Percentiles rank a stretch among this genome's conserved stretches.
These are phyloP conservation scores for Rhizopogon vinicolor DNA, from an alignment of 768 basidiomycete species.

Conservation along the genomic window DNA sequence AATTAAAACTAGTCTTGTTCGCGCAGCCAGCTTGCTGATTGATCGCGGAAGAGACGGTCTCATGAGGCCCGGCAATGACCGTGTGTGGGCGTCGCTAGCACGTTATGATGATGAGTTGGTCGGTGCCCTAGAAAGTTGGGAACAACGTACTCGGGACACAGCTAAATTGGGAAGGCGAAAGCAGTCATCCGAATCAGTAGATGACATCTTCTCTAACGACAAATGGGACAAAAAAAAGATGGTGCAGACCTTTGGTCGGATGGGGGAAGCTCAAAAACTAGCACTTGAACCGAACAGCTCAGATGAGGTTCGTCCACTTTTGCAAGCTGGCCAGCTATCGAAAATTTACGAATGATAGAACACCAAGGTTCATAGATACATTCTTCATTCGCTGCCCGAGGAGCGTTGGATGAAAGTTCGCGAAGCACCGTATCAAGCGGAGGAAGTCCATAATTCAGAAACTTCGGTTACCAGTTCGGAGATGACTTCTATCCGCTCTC, in stretches of 20 bases:
- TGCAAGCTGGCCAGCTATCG: background rate
- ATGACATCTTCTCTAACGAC: slow-evolving; percentile 44
- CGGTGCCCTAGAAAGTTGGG: slow-evolving; percentile 57
- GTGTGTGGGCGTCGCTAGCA: slow-evolving; percentile 72
- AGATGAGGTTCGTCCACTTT: slow-evolving; percentile 27
- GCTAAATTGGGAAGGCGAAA: slow-evolving; percentile 32
- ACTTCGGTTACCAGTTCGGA: background rate
- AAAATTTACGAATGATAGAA: slow-evolving; percentile 24
- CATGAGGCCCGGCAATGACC: slow-evolving; percentile 28
- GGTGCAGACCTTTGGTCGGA: slow-evolving; percentile 68
- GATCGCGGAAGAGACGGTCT: slow-evolving; percentile 35
- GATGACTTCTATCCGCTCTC: background rate
- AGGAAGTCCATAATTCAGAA: background rate
- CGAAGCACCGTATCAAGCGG: slow-evolving; percentile 22
- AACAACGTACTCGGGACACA: slow-evolving; percentile 44
- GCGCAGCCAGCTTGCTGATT: slow-evolving; percentile 52
- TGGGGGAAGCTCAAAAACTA: slow-evolving; percentile 38
- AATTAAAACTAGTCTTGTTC: slow-evolving; percentile 47
- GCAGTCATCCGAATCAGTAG: slow-evolving; percentile 30
- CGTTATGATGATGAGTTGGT: slow-evolving; percentile 75
- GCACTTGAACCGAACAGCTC: slow-evolving; percentile 27
- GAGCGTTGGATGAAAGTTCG: slow-evolving; percentile 38
- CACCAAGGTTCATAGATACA: slow-evolving; percentile 38
- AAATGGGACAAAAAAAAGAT: slow-evolving; percentile 76
- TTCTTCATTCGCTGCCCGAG: slow-evolving; percentile 41